Base-by-base conservation (phyloP, 345 rosid genomes). In the Citrus cavaleriei region DNA sequence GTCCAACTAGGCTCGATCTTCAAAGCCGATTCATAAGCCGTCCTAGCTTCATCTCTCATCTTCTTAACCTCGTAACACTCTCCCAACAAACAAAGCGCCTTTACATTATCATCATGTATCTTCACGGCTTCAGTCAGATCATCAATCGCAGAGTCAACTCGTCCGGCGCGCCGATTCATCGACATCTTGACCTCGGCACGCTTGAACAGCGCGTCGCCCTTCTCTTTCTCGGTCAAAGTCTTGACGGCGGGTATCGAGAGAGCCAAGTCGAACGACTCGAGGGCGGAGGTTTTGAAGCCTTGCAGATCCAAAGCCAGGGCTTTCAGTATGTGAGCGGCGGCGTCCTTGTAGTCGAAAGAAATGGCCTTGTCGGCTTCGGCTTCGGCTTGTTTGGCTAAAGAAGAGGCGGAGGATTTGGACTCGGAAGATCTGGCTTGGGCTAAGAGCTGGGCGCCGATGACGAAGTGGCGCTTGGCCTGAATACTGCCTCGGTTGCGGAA, bases 381-480 rank as follows among this genome's bases (percentile, higher is more conserved):
- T 78, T 82, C 85, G 74, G 93, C 95, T 67, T 86, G 83, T 73
- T 84, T 78, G 84, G 95, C 95, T 5, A 88, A 46, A 73, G 91
- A 76, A 32, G 81, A 54, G 79, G 89, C 30, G 62, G 82, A 38
- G 72, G 93, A 80, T 60, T 84, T 83, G 72, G 90, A 78, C 62
- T 83, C 80, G 81, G 90, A 77, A 73, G 91, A 88, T 75, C 89
- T 79, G 75, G 95, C 95, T 73, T 84, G 79, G 59, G 88, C 65
- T 5, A 89, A 79, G 67, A 87, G 85, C 89, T 89, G 95, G 28
- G 95, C 95, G 70, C 93, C 95, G 63, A 68, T 65, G 79, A 91
- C 90, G 87, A 91, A 91, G 81, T 87, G 93, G 61, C 87, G 89
- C 86, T 89, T 91, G 70, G 95, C 87, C 58, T 85, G 86, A 67